Evolutionary conservation across 2,329 filamentous ascomycete species (phyloP).

Genomic region (Blastomyces emzantsi): DNA sequence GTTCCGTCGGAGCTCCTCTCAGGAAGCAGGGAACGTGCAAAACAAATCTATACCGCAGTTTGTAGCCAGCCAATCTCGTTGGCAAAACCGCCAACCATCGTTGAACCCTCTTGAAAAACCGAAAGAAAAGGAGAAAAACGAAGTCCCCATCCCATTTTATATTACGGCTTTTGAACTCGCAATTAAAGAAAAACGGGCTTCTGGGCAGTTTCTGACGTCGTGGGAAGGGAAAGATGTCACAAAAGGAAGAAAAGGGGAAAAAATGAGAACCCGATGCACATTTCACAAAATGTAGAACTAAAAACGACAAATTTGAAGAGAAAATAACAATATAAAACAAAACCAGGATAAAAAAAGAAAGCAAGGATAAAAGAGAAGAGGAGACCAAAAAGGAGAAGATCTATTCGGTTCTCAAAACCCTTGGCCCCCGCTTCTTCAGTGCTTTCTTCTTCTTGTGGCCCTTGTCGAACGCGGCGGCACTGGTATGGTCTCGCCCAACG

Average conservation of each 20-base stretch:
- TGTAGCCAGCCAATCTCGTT: not conserved
- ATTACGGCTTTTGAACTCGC: not conserved
- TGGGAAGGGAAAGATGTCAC: not conserved
- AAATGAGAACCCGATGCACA: not conserved
- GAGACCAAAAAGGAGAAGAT: not conserved
- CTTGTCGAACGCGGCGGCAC: slow-evolving; percentile 45
- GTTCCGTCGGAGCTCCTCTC: not conserved
- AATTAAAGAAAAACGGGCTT: not conserved
- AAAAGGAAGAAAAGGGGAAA: too few relatives aligned
- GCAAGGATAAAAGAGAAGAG: not conserved
- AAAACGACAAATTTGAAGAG: not conserved
- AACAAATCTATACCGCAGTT: not conserved
- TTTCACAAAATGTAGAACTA: not conserved
- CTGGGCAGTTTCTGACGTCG: too few relatives aligned
- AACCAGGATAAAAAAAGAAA: not conserved
- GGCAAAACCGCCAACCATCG: not conserved
- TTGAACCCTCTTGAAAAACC: not conserved
- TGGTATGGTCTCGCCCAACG: slow-evolving; percentile 76
- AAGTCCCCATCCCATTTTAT: not conserved
- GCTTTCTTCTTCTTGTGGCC: slow-evolving; percentile 45
- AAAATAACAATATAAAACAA: not conserved
- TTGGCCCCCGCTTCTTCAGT: slow-evolving; percentile 34
- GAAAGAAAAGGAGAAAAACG: not conserved
- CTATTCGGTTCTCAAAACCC: slow-evolving; percentile 33
- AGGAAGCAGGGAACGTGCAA: not conserved